Percentiles rank a stretch among this genome's conserved stretches.
Conservation (phyloP, 768 basidiomycete species). For the Dentipellis fragilis region DNA sequence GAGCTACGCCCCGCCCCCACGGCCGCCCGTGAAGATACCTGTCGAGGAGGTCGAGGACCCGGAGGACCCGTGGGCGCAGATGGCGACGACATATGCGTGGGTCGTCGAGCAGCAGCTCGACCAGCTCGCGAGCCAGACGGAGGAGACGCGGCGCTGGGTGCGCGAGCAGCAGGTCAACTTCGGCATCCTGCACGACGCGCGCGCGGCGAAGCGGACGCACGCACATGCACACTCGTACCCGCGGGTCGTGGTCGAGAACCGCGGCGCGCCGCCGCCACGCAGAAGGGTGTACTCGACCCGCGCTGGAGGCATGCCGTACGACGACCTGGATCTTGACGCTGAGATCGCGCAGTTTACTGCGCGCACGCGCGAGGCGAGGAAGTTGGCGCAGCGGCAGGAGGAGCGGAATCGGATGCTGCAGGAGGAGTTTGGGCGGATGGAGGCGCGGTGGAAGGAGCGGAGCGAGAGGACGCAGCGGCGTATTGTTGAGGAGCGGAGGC, state of each 20-base stretch:
- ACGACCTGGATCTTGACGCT: not conserved
- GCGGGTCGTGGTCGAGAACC: not conserved
- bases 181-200: conserved; percentile 3
- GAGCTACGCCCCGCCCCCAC: not conserved
- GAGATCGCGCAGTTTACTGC: conserved; percentile 5
- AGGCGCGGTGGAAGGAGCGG: conserved; percentile 39
- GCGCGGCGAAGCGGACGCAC: not conserved
- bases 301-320: not conserved
- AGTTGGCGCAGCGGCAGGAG: conserved; percentile 27
- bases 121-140: conserved; percentile 31
- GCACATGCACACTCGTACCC: not conserved
- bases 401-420: conserved; percentile 36
- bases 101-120: conserved; percentile 43
- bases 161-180: conserved; percentile 37
- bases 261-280: not conserved
- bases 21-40: not conserved
- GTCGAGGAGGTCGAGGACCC: not conserved
- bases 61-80: conserved; percentile 19
- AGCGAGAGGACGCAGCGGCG: conserved; percentile 38
- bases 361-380: conserved; percentile 6
- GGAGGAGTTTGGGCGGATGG: conserved; percentile 46
- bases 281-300: not conserved
- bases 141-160: conserved; percentile 58
- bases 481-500: conserved; percentile 34
- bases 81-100: conserved; percentile 25